phyloP scores from a whole-genome alignment of 225 moss, liverwort and hornwort species.

The Pseudisothecium myosuroides region DNA sequence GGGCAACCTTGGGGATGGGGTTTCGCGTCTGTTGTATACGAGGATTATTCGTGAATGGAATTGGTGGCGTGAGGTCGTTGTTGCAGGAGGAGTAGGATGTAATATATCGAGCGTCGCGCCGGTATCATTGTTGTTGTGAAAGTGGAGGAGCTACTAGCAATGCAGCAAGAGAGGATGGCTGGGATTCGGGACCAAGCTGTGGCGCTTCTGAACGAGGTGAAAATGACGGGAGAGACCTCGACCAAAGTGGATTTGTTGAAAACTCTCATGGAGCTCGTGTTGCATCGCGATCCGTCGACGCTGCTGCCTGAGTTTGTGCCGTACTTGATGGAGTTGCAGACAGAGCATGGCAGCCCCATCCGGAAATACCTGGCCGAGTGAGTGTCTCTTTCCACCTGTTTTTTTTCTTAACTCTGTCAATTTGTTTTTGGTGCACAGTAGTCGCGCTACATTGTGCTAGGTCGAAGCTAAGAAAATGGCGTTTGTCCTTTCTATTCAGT shows the following conservation, averaged over 20 bases:
- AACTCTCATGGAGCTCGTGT: slow-evolving; percentile 70
- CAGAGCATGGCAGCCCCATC: slow-evolving; percentile 67
- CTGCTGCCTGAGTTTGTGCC: slow-evolving; percentile 83
- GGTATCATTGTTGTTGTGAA: background rate
- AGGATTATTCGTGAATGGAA: background rate
- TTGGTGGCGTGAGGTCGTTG: background rate
- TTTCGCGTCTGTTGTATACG: background rate
- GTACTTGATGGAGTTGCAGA: slow-evolving; percentile 82
- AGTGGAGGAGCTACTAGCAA: background rate
- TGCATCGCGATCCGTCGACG: slow-evolving; percentile 60
- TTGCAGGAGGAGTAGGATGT: background rate
- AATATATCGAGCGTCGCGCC: background rate
- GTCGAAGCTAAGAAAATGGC: background rate
- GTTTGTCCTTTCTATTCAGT: background rate
- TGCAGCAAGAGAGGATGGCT: slow-evolving; percentile 54
- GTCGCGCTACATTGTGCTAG: background rate
- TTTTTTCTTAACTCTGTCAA: background rate
- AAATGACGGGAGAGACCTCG: slow-evolving; percentile 56
- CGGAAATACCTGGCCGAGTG: slow-evolving; percentile 94
- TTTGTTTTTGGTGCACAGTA: background rate
- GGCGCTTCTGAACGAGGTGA: slow-evolving; percentile 62
- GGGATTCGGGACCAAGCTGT: slow-evolving; percentile 82
- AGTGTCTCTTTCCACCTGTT: background rate
- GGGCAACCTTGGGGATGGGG: background rate
- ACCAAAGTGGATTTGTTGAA: slow-evolving; percentile 74